These are phyloP conservation scores for Crucihimalaya himalaica DNA, from an alignment of 345 rosid species.

Conservation along the genomic window DNA sequence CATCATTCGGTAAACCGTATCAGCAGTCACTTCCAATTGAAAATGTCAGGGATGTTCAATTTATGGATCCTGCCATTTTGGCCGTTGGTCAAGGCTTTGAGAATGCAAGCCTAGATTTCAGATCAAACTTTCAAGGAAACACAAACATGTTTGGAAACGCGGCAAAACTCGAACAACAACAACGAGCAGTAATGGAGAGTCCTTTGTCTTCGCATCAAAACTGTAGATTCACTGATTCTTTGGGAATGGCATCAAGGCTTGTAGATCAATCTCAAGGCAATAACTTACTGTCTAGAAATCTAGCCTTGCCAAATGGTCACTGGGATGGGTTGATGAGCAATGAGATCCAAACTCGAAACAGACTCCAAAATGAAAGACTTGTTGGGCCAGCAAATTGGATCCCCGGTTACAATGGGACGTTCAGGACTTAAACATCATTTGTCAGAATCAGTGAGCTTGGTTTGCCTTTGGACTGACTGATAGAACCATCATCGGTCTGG, in stretches of 20 bases:
- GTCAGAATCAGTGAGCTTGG: conserved; percentile 11
- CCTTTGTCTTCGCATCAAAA: conserved; percentile 60
- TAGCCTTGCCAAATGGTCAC: conserved; percentile 53
- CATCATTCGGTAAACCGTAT: conserved; percentile 54
- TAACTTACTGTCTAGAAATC: conserved; percentile 52
- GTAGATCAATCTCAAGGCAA: conserved; percentile 63
- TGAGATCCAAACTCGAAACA: conserved; percentile 64
- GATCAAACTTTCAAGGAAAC: conserved; percentile 55
- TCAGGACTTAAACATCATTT: conserved; percentile 56
- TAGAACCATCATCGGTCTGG: conserved; percentile 22
- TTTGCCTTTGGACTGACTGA: background rate
- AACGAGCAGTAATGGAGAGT: conserved; percentile 61
- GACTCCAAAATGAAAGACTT: conserved; percentile 65
- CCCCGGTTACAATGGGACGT: conserved; percentile 70
- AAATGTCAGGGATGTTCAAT: conserved; percentile 62
- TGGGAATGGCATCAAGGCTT: conserved; percentile 62
- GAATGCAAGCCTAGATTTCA: conserved; percentile 57
- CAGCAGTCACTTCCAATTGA: conserved; percentile 49
- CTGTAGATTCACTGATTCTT: conserved; percentile 53
- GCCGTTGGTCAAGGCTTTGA: conserved; percentile 79
- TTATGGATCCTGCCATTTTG: conserved; percentile 93
- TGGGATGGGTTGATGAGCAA: conserved; percentile 80
- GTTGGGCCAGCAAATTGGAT: conserved; percentile 62
- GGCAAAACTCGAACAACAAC: conserved; percentile 57
- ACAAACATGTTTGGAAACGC: conserved; percentile 56